Evolutionary conservation across 1,139 yeast species (phyloP), one percentile per base, ranked within the genome.

Genomic region (Debaryomycetaceae sp.): DNA sequence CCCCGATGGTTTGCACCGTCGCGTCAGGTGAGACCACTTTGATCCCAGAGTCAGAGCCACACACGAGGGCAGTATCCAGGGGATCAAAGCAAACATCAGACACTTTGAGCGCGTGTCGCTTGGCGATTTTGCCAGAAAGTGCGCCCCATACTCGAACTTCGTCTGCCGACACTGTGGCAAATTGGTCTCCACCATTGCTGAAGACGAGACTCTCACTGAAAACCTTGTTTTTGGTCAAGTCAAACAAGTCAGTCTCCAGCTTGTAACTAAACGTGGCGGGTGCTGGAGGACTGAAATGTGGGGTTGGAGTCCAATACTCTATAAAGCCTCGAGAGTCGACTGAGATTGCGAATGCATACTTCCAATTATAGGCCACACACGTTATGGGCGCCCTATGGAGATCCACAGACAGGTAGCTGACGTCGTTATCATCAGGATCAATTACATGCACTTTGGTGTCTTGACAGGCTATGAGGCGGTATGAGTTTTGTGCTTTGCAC

Each of bases 181-280:
- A 27, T 9, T 11, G 5, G 3, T 30, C 29, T 4, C 13, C 13
- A 5, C 16, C 14, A 4, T 12, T 19, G 5, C 24, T 20, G 20
- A 16, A 26, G n/a, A 13, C 17, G 9, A 28, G 16, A 18, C 8
- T 8, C 9, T 8, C 5, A 13, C 18, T 9, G 4, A 21, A 5
- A 9, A 12, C 14, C 16, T 41, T 45, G 16, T 23, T 35, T 27
- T 42, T 44, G 4, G 62, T 54, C 31, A 67, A 48, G 15, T 58
- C 62, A 38, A 63, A 62, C 25, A 71, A 45, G 37, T 66, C 65
- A 0, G 77, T 71, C 27, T 57, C 51, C 14, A 69, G 55, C 39
- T 70, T 71, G 42, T 51, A 45, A 24, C 55, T 51, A 45, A 66
- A 68, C 8, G 42, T 42, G 8, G 51, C 44, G 51, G 56, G 18